These are phyloP conservation scores for Vitis rotundifolia DNA, from an alignment of 164 flowering plant genomes.

Conservation along the genomic window DNA sequence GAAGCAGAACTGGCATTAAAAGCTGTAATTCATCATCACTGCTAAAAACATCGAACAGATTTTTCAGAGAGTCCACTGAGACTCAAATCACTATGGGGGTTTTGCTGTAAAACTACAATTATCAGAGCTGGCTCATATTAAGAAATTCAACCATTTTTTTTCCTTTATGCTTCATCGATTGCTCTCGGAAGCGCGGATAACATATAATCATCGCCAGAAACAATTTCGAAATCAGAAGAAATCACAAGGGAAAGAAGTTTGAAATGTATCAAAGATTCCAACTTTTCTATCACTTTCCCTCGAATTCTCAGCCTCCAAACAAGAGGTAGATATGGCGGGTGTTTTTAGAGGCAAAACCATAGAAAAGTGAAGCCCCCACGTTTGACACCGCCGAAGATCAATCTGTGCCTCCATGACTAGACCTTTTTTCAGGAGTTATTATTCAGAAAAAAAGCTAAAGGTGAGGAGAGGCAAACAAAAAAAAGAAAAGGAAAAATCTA, in stretches of 20 bases:
- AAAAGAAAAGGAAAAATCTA: neutral
- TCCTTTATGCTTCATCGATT: constrained; percentile 46
- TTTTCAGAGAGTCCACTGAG: too few species aligned
- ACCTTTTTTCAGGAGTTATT: constrained; percentile 14
- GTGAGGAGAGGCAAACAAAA: constrained; percentile 39
- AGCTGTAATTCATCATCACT: too few species aligned
- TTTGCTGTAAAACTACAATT: too few species aligned
- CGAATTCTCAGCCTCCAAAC: too few species aligned
- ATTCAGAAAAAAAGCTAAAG: constrained; percentile 38
- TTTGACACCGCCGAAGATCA: constrained; percentile 29
- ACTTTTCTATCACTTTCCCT: too few species aligned
- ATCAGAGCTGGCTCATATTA: constrained; percentile 52
- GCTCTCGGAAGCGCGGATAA: constrained; percentile 81
- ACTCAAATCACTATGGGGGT: too few species aligned
- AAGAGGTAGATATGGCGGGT: constrained; percentile 22
- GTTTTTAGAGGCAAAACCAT: constrained; percentile 45
- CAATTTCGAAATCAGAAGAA: neutral
- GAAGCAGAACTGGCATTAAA: constrained; percentile 76
- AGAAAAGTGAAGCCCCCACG: constrained; percentile 42
- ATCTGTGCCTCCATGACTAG: constrained; percentile 60
- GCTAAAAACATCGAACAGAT: too few species aligned
- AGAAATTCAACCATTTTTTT: constrained; percentile 73
- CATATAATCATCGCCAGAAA: constrained; percentile 54
- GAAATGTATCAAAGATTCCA: too few species aligned
- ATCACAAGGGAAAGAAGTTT: too few species aligned